A percentile compares a stretch with the other conserved stretches of the same genome.
These are phyloP conservation scores for Zea luxurians DNA, from an alignment of 176 grass and related monocot species.

Conservation along the genomic window DNA sequence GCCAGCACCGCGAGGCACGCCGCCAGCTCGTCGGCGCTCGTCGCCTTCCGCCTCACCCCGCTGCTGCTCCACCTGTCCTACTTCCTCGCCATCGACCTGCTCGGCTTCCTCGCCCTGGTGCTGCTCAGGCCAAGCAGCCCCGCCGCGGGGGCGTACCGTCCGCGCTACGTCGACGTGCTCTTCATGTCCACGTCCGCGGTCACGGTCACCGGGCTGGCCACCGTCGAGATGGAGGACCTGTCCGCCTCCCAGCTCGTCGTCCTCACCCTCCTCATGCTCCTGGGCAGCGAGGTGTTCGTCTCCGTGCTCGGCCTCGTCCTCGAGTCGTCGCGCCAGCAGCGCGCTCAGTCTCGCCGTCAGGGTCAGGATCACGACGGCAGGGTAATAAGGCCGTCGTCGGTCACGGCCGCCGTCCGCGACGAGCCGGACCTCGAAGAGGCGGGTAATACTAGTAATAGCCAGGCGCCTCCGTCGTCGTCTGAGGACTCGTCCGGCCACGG, in stretches of 20 bases:
- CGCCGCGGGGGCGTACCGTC: neutral
- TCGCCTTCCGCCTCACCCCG: constrained; percentile 38
- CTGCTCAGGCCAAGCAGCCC: constrained; percentile 41
- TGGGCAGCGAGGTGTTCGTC: constrained; percentile 76
- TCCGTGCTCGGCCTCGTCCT: constrained; percentile 49
- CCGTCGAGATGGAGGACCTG: constrained; percentile 70
- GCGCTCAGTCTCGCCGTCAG: neutral
- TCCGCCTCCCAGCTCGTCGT: constrained; percentile 60
- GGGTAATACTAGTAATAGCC: no score
- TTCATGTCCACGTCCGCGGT: constrained; percentile 67
- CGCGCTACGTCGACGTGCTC: constrained; percentile 52
- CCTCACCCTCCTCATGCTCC: constrained; percentile 63
- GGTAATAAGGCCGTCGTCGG: neutral
- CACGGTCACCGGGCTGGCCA: constrained; percentile 71
- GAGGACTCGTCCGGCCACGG: neutral
- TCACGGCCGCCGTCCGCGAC: constrained; percentile 16
- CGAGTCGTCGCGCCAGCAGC: neutral
- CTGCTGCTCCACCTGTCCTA: constrained; percentile 59
- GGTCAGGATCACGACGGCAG: neutral
- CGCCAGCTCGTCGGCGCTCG: constrained; percentile 14
- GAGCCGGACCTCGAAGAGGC: constrained; percentile 35
- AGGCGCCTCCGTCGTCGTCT: no score
- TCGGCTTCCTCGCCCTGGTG: constrained; percentile 58
- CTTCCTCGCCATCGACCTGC: constrained; percentile 53
- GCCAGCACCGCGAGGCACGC: neutral